phyloP scores from a whole-genome alignment of 1,284 basidiomycete species.

The Cyathus olla region DNA sequence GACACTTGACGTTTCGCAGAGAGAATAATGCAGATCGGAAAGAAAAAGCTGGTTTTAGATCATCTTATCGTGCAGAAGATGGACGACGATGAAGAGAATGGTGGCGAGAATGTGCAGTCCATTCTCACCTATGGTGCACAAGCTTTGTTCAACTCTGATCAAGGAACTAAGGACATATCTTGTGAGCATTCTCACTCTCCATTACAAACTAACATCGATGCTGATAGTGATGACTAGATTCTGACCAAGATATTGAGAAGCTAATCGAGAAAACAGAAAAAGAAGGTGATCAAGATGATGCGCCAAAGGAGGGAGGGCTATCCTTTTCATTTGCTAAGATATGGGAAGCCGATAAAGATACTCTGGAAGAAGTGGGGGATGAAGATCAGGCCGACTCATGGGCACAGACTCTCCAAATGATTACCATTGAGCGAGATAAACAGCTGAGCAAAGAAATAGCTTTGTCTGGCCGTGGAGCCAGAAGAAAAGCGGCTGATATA shows the following conservation, averaged over 20 bases:
- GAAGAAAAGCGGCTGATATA: conserved; percentile 73
- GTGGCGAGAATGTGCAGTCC: conserved; percentile 80
- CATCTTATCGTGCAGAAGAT: conserved; percentile 95
- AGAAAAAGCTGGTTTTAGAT: conserved; percentile 92
- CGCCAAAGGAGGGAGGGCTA: conserved; percentile 54
- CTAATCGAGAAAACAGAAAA: conserved; percentile 87
- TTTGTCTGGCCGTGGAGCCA: conserved; percentile 72
- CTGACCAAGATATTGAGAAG: conserved; percentile 83
- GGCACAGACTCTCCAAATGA: conserved; percentile 76
- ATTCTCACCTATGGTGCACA: conserved; percentile 88
- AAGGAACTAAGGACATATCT: conserved; percentile 69
- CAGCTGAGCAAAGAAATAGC: conserved; percentile 60
- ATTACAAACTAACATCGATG: background rate
- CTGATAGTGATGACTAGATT: conserved; percentile 57
- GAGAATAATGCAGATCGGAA: conserved; percentile 88
- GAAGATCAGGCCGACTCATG: conserved; percentile 80
- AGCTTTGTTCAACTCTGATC: conserved; percentile 79
- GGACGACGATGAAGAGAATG: conserved; percentile 81
- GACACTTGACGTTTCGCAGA: conserved; percentile 56
- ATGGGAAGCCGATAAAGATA: conserved; percentile 84
- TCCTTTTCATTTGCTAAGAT: conserved; percentile 89
- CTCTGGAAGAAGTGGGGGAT: conserved; percentile 74
- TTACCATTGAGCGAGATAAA: conserved; percentile 64
- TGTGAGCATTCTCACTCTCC: conserved; percentile 58
- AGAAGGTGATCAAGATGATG: conserved; percentile 68